Evolutionary conservation across 768 basidiomycete species (phyloP).

Genomic region (Glaciozyma martinii): DNA sequence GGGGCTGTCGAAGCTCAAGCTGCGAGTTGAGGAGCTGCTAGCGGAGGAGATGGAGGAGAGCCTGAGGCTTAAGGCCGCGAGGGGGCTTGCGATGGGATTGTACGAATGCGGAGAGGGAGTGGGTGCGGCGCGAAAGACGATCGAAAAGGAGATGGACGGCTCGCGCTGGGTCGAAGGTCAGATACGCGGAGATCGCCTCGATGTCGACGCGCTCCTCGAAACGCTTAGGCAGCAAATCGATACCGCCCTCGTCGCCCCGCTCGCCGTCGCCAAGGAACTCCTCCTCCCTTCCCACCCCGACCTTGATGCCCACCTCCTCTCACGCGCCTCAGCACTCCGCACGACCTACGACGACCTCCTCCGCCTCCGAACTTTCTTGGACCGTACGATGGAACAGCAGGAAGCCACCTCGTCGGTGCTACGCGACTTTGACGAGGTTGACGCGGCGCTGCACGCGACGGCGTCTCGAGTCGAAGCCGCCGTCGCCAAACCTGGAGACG

Average conservation of each 20-base stretch:
- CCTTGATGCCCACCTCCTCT: background rate
- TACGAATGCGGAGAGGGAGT: background rate
- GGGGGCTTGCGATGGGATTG: background rate
- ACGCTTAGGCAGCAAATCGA: conserved; percentile 5
- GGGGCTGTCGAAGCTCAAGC: background rate
- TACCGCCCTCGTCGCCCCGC: background rate
- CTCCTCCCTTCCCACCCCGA: background rate
- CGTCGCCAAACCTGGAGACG: background rate
- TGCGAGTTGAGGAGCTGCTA: background rate
- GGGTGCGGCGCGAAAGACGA: background rate
- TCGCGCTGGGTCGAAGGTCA: background rate
- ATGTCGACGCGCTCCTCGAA: background rate
- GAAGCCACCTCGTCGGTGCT: background rate
- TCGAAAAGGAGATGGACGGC: background rate
- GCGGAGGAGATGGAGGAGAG: background rate
- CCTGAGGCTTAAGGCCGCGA: background rate
- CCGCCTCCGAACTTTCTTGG: background rate
- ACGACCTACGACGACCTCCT: background rate
- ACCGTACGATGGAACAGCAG: background rate
- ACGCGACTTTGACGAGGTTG: background rate
- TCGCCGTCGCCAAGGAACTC: background rate
- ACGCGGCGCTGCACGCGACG: background rate
- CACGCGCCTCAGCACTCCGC: background rate
- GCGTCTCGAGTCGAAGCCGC: background rate
- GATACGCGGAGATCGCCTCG: background rate